Conservation (phyloP, 2,329 filamentous ascomycete genomes). For the Golovinomyces cichoracearum region DNA sequence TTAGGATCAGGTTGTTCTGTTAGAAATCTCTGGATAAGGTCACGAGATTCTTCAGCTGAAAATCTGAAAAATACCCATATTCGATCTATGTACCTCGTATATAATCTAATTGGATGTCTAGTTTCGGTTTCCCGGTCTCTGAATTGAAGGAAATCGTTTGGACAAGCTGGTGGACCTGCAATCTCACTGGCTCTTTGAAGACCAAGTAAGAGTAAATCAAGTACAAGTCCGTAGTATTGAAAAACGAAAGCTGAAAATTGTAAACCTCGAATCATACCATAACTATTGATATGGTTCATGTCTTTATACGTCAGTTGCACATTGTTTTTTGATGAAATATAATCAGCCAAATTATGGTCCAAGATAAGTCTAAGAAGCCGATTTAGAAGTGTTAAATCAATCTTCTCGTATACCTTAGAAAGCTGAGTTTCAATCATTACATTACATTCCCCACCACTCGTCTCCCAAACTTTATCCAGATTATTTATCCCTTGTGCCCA, state of each 20-base stretch:
- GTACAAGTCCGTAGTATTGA: conserved; percentile 90
- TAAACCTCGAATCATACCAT: conserved; percentile 89
- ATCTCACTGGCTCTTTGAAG: conserved; percentile 94
- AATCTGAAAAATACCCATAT: conserved; percentile 98
- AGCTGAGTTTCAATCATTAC: conserved; percentile 96
- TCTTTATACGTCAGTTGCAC: conserved; percentile 98
- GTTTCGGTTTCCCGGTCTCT: conserved; percentile 77
- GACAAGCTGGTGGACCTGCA: conserved; percentile 72
- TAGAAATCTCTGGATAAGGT: conserved; percentile 88
- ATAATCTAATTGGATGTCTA: conserved; percentile 85
- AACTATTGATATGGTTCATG: conserved; percentile 98
- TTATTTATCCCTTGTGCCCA: conserved; percentile 99
- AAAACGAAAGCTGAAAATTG: conserved; percentile 98
- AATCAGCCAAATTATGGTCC: conserved; percentile 97
- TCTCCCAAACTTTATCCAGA: conserved; percentile 80
- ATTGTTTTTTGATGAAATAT: conserved; percentile 98
- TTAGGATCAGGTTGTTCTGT: conserved; percentile 97
- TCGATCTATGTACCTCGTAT: conserved; percentile 90
- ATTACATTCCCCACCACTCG: conserved; percentile 81
- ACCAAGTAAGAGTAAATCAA: conserved; percentile 75
- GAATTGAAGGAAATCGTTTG: conserved; percentile 96
- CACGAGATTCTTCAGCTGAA: conserved; percentile 73
- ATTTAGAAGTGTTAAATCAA: conserved; percentile 86
- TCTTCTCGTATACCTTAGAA: conserved; percentile 99
- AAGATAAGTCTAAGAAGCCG: conserved; percentile 81